Percentiles rank a stretch among this genome's conserved stretches.
phyloP scores from a whole-genome alignment of 176 grass and related monocot species.

The Dactylis glomerata region DNA sequence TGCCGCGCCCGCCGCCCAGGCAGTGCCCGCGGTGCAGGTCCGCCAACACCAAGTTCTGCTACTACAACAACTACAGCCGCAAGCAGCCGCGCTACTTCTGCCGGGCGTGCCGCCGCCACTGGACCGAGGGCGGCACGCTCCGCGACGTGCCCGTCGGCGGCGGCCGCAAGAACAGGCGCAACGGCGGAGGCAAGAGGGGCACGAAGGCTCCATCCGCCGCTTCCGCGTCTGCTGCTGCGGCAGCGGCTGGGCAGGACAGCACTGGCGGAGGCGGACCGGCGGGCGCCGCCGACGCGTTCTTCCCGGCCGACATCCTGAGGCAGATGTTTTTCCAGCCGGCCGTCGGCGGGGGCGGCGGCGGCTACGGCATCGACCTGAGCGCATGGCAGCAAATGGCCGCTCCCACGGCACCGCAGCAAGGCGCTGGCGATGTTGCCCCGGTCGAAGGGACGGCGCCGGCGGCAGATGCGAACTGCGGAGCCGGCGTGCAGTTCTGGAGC shows the following conservation, averaged over 20 bases:
- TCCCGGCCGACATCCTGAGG: slow-evolving; percentile 46
- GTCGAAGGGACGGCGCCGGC: slow-evolving; percentile 5
- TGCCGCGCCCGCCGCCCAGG: slow-evolving; percentile 57
- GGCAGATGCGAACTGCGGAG: slow-evolving; percentile 25
- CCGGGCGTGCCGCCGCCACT: slow-evolving; percentile 79
- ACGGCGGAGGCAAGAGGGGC: neutral
- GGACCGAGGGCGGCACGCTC: slow-evolving; percentile 88
- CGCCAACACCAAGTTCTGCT: slow-evolving; percentile 93
- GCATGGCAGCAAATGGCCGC: slow-evolving; percentile 46
- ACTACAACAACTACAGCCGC: slow-evolving; percentile 97
- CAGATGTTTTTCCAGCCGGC: slow-evolving; percentile 46
- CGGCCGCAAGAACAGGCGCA: slow-evolving; percentile 82
- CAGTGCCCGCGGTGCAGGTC: slow-evolving; percentile 81
- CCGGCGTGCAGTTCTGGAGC: slow-evolving; percentile 40
- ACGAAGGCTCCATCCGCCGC: neutral
- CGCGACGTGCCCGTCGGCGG: slow-evolving; percentile 93
- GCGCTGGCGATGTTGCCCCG: neutral
- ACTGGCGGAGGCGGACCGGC: neutral
- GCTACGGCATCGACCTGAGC: slow-evolving; percentile 38
- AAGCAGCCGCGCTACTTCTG: slow-evolving; percentile 83
- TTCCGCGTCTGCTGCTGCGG: neutral
- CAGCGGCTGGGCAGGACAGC: neutral
- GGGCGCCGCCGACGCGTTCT: slow-evolving; percentile 31
- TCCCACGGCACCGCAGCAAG: neutral
- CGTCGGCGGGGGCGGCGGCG: slow-evolving; percentile 11